These are phyloP conservation scores for Knoxdaviesia proteae DNA, from an alignment of 2,329 filamentous ascomycete genomes.

Conservation along the genomic window DNA sequence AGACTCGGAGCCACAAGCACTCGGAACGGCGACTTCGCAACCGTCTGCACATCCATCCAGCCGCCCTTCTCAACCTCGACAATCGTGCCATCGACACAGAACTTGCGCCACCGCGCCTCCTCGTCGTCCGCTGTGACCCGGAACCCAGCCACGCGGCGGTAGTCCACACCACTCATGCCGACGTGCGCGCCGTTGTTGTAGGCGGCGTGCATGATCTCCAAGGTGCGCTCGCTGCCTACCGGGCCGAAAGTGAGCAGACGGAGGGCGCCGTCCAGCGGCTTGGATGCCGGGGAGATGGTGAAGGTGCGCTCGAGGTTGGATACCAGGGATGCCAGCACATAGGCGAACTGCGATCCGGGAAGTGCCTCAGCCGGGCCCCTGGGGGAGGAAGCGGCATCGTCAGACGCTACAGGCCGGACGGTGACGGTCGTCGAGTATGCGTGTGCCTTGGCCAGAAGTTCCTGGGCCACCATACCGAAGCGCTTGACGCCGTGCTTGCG, in stretches of 20 bases:
- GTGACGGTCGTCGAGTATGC: constrained; percentile 24
- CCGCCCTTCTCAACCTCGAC: constrained; percentile 51
- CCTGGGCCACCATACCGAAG: constrained; percentile 67
- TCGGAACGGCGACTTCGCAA: constrained; percentile 18
- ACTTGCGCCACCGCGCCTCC: constrained; percentile 57
- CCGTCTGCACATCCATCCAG: constrained; percentile 43
- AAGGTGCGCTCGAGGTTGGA: constrained; percentile 69
- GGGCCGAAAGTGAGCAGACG: constrained; percentile 57
- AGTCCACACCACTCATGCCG: constrained; percentile 39
- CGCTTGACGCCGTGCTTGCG: constrained; percentile 55
- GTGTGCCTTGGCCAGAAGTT: constrained; percentile 40
- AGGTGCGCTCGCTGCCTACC: constrained; percentile 40
- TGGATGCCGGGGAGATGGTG: constrained; percentile 54
- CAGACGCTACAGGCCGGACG: constrained; percentile 8
- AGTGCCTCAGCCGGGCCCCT: constrained; percentile 9
- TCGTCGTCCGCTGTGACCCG: constrained; percentile 45
- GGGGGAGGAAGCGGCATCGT: constrained; percentile 10
- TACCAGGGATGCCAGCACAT: constrained; percentile 56
- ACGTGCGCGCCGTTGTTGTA: constrained; percentile 38
- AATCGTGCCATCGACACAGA: constrained; percentile 86
- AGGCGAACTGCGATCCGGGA: constrained; percentile 34
- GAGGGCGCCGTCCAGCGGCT: constrained; percentile 49
- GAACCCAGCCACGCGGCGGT: constrained; percentile 48
- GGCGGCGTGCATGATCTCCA: constrained; percentile 54
- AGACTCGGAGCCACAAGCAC: constrained; percentile 9